These are phyloP conservation scores for Mortierella sp. DNA, from an alignment of 371 early-diverging fungal genomes.

Conservation along the genomic window DNA sequence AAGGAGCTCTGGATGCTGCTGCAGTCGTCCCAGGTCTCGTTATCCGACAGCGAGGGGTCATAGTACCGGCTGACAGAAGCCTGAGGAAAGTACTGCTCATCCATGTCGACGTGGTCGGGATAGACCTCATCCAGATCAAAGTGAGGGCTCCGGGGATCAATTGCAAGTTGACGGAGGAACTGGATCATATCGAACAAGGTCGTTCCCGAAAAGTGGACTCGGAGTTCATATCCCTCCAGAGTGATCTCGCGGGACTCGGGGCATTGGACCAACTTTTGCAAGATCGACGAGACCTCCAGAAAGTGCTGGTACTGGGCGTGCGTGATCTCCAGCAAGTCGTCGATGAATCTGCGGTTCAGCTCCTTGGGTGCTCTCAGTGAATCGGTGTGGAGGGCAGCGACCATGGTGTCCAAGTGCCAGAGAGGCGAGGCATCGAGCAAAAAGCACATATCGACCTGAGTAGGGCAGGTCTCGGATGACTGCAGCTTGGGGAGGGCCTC, in stretches of 20 bases:
- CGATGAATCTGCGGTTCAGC: conserved; percentile 40
- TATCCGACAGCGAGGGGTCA: conserved; percentile 31
- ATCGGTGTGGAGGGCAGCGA: conserved; percentile 56
- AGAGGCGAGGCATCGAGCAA: conserved; percentile 52
- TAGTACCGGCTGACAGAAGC: conserved; percentile 42
- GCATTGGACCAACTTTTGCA: conserved; percentile 44
- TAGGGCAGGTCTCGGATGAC: conserved; percentile 41
- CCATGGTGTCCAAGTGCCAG: conserved; percentile 57
- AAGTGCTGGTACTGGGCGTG: conserved; percentile 55
- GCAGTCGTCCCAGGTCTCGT: conserved; percentile 51
- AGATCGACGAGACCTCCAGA: conserved; percentile 49
- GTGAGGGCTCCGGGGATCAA: conserved; percentile 51
- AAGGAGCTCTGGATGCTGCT: conserved; percentile 38
- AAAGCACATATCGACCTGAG: conserved; percentile 57
- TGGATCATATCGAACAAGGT: conserved; percentile 47
- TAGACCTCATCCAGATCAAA: conserved; percentile 49
- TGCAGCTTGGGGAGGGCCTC: conserved; percentile 42
- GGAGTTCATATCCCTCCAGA: conserved; percentile 51
- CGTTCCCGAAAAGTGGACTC: conserved; percentile 45
- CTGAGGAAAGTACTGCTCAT: conserved; percentile 47
- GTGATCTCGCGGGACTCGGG: conserved; percentile 53
- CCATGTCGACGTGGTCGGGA: conserved; percentile 14
- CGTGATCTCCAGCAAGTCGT: conserved; percentile 47
- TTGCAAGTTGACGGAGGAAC: conserved; percentile 37
- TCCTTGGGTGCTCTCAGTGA: conserved; percentile 46